Base-by-base conservation (phyloP, 1,284 basidiomycete genomes). In the Puccinia coronata region DNA sequence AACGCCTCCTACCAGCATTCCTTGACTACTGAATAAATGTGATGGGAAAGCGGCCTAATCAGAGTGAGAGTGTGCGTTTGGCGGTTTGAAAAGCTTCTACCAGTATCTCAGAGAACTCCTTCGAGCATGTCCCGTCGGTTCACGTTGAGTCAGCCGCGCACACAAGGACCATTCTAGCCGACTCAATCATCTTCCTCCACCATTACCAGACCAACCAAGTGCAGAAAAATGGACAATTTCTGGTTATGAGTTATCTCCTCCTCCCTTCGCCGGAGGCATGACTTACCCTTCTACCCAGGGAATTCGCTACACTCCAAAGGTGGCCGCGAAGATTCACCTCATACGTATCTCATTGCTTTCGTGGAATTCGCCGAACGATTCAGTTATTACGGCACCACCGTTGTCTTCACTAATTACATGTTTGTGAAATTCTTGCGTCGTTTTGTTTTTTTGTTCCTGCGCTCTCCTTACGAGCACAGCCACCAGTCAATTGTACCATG, bases 291-390 rank as follows among this genome's bases (percentile, higher is more conserved):
- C 78, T 28, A 59, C 78, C 31, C 63, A 53, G n/a, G 49, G 55
- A 80, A 14, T 39, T 72, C 20, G 51, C 53, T 23, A 47, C 69
- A 0, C 70, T 80, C 20, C 39, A 34, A 53, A 70, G 43, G 57
- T 80, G 11, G 69, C 78, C 28, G 78, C 69, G 41, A 34, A 51
- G 28, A 49, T 80, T 18, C 12, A 49, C 49, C 43, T 80, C 47
- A 70, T 18, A 59, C 88, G 12, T 90, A 88, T 86, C 91, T 92
- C 80, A 92, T 93, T 69, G 92, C 91, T 4, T 81, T 90, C 47
- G 88, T 92, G 51, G 92, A 93, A 86, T 84, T 92, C 61, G 91
- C 91, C 4, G 92, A 93, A 84, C 90, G 92, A 28, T 93, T 93
- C 86, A 93, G 92, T 14, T 89, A 88, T 86, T 90, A 90, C 86